These are phyloP conservation scores for Stemphylium vesicarium DNA, from an alignment of 2,329 filamentous ascomycete genomes.

Conservation along the genomic window DNA sequence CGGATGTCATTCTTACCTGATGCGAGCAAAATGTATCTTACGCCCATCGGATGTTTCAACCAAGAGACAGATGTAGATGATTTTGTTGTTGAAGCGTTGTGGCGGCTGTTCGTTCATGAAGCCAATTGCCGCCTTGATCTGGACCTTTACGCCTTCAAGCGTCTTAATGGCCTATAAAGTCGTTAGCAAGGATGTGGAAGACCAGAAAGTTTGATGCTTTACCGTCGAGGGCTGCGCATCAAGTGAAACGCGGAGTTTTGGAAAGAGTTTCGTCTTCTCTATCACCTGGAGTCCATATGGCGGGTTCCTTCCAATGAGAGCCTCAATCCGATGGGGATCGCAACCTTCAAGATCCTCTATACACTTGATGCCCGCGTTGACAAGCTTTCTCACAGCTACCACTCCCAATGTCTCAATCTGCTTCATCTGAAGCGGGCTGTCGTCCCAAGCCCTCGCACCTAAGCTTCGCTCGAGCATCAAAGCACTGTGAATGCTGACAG, in stretches of 20 bases:
- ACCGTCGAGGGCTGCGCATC: constrained; percentile 57
- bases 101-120: constrained; percentile 71
- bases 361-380: constrained; percentile 70
- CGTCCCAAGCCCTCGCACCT: constrained; percentile 80
- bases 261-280: constrained; percentile 72
- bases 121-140: constrained; percentile 70
- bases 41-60: constrained; percentile 72
- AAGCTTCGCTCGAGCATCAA: constrained; percentile 81
- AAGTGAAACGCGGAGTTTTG: constrained; percentile 65
- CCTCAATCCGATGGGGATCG: constrained; percentile 77
- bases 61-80: constrained; percentile 75
- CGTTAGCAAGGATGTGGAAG: not conserved
- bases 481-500: constrained; percentile 69
- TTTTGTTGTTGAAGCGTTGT: constrained; percentile 67
- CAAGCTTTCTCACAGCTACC: constrained; percentile 76
- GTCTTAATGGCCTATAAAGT: constrained; percentile 26
- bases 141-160: constrained; percentile 59
- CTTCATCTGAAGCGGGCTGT: constrained; percentile 77
- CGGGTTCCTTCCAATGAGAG: constrained; percentile 76
- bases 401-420: constrained; percentile 82
- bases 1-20: constrained; percentile 52
- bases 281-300: constrained; percentile 79
- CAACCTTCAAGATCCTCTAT: constrained; percentile 72
- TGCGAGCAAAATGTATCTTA: constrained; percentile 71
- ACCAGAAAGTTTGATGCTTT: not conserved